These are phyloP conservation scores for Geotrichum bryndzae DNA, from an alignment of 1,139 yeast genomes.

Conservation along the genomic window DNA sequence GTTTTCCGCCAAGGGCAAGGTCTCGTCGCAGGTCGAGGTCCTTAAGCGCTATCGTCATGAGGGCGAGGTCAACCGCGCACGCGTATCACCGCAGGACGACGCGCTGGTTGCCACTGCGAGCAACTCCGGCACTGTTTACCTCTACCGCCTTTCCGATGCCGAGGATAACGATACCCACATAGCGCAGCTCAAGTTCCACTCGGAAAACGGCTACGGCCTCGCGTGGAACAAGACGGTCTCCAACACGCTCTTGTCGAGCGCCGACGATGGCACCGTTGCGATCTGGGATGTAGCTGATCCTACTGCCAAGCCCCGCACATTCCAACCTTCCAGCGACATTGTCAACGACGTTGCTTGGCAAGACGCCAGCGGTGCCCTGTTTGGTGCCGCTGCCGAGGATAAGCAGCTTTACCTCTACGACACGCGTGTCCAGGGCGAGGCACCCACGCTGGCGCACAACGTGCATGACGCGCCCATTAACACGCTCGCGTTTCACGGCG, in stretches of 20 bases:
- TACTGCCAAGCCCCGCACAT: constrained; percentile 24
- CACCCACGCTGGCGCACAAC: constrained; percentile 24
- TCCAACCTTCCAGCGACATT: constrained; percentile 27
- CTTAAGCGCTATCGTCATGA: constrained; percentile 25
- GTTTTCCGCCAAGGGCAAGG: constrained; percentile 17
- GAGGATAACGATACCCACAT: not conserved
- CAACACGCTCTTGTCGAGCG: constrained; percentile 53
- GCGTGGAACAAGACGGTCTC: constrained; percentile 51
- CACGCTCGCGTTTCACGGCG: constrained; percentile 57
- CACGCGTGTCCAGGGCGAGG: constrained; percentile 18
- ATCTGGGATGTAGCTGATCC: constrained; percentile 44
- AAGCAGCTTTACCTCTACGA: constrained; percentile 63
- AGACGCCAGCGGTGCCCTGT: constrained; percentile 39
- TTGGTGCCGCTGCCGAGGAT: constrained; percentile 74
- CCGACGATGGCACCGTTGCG: constrained; percentile 61
- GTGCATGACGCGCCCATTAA: constrained; percentile 47
- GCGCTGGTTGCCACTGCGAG: constrained; percentile 71
- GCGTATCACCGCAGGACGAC: constrained; percentile 77
- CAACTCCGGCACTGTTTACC: constrained; percentile 63
- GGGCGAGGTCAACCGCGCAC: constrained; percentile 53
- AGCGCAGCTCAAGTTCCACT: constrained; percentile 49
- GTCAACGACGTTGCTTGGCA: constrained; percentile 47
- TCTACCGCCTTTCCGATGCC: constrained; percentile 36
- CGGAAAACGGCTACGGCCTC: constrained; percentile 65
- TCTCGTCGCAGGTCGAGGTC: constrained; percentile 29